Percentiles rank a stretch among this genome's conserved stretches.
These are phyloP conservation scores for Ramaria rubella DNA, from an alignment of 768 basidiomycete genomes.

Conservation along the genomic window DNA sequence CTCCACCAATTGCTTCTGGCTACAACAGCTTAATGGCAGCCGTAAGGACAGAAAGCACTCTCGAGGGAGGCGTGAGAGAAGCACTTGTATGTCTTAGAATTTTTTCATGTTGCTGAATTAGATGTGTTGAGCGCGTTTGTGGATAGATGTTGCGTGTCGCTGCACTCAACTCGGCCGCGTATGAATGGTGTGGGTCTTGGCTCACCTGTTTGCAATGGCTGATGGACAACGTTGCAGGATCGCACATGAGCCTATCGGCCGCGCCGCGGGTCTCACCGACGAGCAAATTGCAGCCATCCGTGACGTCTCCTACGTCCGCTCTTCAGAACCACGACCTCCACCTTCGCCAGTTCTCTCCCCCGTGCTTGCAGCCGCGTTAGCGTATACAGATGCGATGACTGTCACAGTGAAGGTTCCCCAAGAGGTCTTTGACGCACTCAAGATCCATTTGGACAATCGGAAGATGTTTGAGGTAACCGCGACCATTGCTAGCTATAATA, in stretches of 20 bases:
- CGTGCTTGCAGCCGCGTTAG: conserved; percentile 45
- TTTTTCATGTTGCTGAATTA: not conserved
- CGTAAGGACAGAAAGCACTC: conserved; percentile 13
- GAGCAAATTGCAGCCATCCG: conserved; percentile 51
- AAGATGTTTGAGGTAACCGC: conserved; percentile 45
- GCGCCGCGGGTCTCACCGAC: conserved; percentile 43
- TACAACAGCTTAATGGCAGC: conserved; percentile 14
- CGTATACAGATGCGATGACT: conserved; percentile 57
- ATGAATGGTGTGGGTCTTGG: conserved; percentile 16
- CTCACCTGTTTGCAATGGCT: not conserved
- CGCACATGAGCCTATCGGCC: conserved; percentile 47
- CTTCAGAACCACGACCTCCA: conserved; percentile 17
- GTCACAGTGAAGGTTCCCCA: conserved; percentile 38
- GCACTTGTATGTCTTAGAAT: conserved; percentile 11
- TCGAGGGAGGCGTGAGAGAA: conserved; percentile 15
- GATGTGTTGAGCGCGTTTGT: not conserved
- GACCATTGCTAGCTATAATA: conserved; percentile 53
- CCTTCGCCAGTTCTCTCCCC: conserved; percentile 33
- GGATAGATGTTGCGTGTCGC: conserved; percentile 19
- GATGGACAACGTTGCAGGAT: too few relatives aligned
- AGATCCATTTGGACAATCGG: conserved; percentile 29
- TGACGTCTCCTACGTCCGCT: conserved; percentile 36
- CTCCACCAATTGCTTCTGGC: conserved; percentile 16
- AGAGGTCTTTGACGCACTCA: conserved; percentile 35
- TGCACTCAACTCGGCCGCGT: conserved; percentile 17